These are phyloP conservation scores for Lasiodiplodia citricola DNA, from an alignment of 2,329 filamentous ascomycete species.

Conservation along the genomic window DNA sequence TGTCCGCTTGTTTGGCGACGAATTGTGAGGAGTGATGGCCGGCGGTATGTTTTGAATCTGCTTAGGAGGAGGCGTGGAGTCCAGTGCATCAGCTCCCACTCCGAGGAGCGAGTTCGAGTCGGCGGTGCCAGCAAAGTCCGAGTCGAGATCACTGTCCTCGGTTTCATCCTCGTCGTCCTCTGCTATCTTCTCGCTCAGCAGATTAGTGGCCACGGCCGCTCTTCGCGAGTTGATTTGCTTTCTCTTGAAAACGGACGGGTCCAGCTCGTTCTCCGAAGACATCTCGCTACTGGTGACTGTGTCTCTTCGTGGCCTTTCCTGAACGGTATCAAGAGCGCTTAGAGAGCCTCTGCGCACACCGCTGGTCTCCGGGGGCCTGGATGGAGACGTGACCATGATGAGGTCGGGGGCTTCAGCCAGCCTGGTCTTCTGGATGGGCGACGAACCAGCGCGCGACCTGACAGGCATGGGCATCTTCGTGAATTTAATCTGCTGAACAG, in stretches of 20 bases:
- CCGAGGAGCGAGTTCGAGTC: conserved; percentile 76
- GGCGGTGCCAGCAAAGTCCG: conserved; percentile 47
- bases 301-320: conserved; percentile 72
- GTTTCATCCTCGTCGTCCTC: conserved; percentile 54
- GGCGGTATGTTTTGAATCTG: conserved; percentile 48
- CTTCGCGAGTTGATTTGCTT: conserved; percentile 66
- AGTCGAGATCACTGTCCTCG: conserved; percentile 44
- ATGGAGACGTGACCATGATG: conserved; percentile 62
- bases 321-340: conserved; percentile 71
- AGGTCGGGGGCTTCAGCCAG: conserved; percentile 58
- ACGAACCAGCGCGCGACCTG: conserved; percentile 83
- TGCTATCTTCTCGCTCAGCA: conserved; percentile 54
- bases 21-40: conserved; percentile 47
- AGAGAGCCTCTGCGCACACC: conserved; percentile 70
- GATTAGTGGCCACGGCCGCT: conserved; percentile 59
- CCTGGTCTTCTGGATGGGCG: conserved; percentile 74
- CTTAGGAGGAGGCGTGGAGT: conserved; percentile 57
- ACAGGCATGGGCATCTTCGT: conserved; percentile 97
- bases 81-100: conserved; percentile 63
- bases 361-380: conserved; percentile 48
- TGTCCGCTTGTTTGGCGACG: conserved; percentile 67
- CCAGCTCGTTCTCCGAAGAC: conserved; percentile 81
- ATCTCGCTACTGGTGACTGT: conserved; percentile 84
- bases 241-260: conserved; percentile 68
- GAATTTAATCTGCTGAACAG: conserved; percentile 91